phyloP scores from a whole-genome alignment of 495 filamentous ascomycete genomes.

The Penicillium daleae region DNA sequence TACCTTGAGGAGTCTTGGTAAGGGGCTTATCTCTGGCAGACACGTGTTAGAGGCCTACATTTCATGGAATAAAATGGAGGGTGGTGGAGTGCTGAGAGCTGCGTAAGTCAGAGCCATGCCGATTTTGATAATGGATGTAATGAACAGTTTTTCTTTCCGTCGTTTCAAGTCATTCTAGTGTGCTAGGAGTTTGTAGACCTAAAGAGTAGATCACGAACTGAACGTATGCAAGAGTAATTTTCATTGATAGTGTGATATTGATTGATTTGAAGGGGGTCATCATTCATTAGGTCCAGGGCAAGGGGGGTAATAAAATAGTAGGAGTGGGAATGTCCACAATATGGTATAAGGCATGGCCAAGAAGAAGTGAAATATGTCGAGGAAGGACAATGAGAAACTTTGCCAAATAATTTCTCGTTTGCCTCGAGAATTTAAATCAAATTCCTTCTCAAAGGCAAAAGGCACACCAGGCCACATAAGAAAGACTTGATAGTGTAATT shows the following conservation, averaged over 20 bases:
- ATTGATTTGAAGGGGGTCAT: constrained; percentile 24
- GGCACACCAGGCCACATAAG: not conserved
- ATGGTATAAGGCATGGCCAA: constrained; percentile 34
- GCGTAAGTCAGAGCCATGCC: constrained; percentile 30
- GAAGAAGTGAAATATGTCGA: constrained; percentile 9
- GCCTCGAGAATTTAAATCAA: not conserved
- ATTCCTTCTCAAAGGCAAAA: not conserved
- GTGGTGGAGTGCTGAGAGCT: constrained; percentile 21
- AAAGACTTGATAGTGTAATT: constrained; percentile 13
- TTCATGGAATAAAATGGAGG: constrained; percentile 18
- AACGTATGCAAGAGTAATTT: not conserved
- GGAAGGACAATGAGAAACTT: constrained; percentile 20
- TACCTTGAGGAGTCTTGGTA: not conserved
- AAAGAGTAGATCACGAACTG: not conserved
- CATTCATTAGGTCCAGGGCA: constrained; percentile 33
- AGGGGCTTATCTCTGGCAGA: not conserved
- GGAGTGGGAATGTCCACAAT: constrained; percentile 22
- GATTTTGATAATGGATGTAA: constrained; percentile 43
- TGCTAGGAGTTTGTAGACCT: not conserved
- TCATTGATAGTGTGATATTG: not conserved
- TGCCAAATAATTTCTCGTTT: not conserved
- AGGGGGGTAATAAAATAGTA: constrained; percentile 19
- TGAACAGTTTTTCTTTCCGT: constrained; percentile 29
- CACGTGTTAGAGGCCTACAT: not conserved
- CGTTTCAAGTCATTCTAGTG: not conserved